Evolutionary conservation across 192 early-diverging fungal genomes (phyloP).

Genomic region (Coemansia sp.): DNA sequence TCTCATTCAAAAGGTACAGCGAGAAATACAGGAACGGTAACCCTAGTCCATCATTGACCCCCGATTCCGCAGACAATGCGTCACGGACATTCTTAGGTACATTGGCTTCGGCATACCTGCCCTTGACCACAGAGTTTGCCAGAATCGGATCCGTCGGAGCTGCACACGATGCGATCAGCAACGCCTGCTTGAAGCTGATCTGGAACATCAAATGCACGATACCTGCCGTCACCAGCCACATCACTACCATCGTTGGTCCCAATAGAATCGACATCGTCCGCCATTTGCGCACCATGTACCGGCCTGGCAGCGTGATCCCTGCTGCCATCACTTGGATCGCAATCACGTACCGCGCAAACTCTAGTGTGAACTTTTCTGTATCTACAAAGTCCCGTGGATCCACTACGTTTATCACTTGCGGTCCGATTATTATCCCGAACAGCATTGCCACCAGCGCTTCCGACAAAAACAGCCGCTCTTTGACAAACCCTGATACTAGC

Average conservation of each 20-base stretch:
- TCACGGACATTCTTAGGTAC: constrained; percentile 81
- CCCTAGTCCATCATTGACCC: constrained; percentile 87
- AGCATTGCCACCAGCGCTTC: constrained; percentile 78
- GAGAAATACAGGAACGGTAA: constrained; percentile 79
- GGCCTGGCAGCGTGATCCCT: constrained; percentile 78
- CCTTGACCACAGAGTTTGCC: constrained; percentile 93
- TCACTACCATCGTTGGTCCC: constrained; percentile 78
- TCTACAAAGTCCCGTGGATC: constrained; percentile 60
- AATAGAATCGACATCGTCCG: constrained; percentile 72
- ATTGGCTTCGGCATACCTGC: constrained; percentile 89
- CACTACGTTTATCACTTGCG: constrained; percentile 68
- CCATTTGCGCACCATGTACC: constrained; percentile 73
- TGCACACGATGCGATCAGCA: constrained; percentile 81
- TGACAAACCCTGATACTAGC: constrained; percentile 68
- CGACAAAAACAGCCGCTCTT: constrained; percentile 70
- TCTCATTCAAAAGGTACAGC: constrained; percentile 64
- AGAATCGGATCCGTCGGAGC: constrained; percentile 95
- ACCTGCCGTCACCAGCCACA: constrained; percentile 77
- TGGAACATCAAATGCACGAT: constrained; percentile 57
- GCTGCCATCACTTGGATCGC: constrained; percentile 82
- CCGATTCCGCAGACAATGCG: constrained; percentile 78
- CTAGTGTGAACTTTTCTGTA: constrained; percentile 62
- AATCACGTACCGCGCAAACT: constrained; percentile 80
- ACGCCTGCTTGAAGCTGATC: constrained; percentile 53
- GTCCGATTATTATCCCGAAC: constrained; percentile 86